These are phyloP conservation scores for Fonsecaea monophora DNA, from an alignment of 2,329 filamentous ascomycete genomes.

Conservation along the genomic window DNA sequence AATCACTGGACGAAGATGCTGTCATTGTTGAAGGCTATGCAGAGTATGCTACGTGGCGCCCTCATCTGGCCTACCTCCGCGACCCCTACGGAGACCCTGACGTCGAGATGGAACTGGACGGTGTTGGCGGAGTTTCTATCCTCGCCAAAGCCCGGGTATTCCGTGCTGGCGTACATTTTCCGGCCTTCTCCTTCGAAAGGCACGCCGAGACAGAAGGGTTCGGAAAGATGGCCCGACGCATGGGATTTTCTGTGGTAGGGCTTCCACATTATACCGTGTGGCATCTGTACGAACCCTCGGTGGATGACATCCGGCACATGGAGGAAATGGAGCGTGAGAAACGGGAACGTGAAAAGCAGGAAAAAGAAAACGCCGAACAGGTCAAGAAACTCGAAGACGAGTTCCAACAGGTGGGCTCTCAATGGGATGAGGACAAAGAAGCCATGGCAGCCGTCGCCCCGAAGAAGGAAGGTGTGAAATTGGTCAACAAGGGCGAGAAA, in stretches of 20 bases:
- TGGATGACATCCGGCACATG: slow-evolving; percentile 97
- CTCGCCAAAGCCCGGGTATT: slow-evolving; percentile 96
- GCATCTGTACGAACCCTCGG: slow-evolving; percentile 99
- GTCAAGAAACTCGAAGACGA: slow-evolving; percentile 79
- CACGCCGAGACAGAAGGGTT: slow-evolving; percentile 98
- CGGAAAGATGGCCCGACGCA: slow-evolving; percentile 98
- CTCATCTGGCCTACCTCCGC: slow-evolving; percentile 92
- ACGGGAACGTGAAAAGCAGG: slow-evolving; percentile 78
- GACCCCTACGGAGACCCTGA: slow-evolving; percentile 97
- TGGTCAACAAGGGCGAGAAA: slow-evolving; percentile 10
- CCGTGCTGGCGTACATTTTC: slow-evolving; percentile 93
- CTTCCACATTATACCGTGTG: slow-evolving; percentile 98
- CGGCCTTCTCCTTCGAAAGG: slow-evolving; percentile 97
- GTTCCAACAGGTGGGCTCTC: slow-evolving; percentile 75
- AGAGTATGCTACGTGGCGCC: slow-evolving; percentile 97
- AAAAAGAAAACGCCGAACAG: slow-evolving; percentile 73
- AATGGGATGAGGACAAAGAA: slow-evolving; percentile 91
- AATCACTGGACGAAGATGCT: slow-evolving; percentile 95
- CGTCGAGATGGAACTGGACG: slow-evolving; percentile 99
- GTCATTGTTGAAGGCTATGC: slow-evolving; percentile 99
- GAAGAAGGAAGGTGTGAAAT: slow-evolving; percentile 16
- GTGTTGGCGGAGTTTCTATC: slow-evolving; percentile 90
- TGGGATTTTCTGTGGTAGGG: slow-evolving; percentile 94
- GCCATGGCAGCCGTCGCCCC: slow-evolving; percentile 62
- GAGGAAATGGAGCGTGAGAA: slow-evolving; percentile 95